These are phyloP conservation scores for Phytophthora fragariaefolia DNA, from an alignment of 352 stramenopile species.

Conservation along the genomic window DNA sequence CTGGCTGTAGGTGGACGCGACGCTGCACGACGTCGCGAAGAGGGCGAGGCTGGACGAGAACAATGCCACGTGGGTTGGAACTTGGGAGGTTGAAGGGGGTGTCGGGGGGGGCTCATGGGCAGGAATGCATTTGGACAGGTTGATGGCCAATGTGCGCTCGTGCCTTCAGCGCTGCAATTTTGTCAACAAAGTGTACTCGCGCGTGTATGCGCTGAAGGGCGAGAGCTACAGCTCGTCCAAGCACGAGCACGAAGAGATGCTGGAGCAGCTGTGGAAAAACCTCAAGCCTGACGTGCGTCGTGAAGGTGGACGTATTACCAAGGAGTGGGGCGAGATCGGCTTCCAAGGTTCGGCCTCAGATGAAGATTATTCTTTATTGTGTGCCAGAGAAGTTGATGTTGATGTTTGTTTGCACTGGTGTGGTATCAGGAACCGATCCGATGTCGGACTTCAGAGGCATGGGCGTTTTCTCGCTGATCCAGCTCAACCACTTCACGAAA, in stretches of 20 bases:
- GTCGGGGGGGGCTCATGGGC: neutral
- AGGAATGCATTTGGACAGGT: slow-evolving; percentile 34
- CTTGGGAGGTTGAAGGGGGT: neutral
- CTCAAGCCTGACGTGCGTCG: slow-evolving; percentile 84
- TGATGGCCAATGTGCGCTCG: slow-evolving; percentile 69
- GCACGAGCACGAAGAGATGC: slow-evolving; percentile 70
- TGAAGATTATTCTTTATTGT: no score
- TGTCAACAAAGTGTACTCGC: slow-evolving; percentile 77
- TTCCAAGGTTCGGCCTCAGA: slow-evolving; percentile 80
- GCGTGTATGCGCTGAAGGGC: slow-evolving; percentile 60
- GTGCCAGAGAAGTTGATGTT: neutral
- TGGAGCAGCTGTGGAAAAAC: slow-evolving; percentile 84
- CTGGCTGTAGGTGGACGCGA: slow-evolving; percentile 56
- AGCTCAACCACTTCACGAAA: slow-evolving; percentile 80
- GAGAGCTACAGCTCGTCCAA: slow-evolving; percentile 75
- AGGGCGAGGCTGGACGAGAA: slow-evolving; percentile 55
- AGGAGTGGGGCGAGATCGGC: slow-evolving; percentile 89
- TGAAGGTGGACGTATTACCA: slow-evolving; percentile 78
- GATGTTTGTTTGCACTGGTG: no score
- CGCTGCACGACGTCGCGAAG: slow-evolving; percentile 62
- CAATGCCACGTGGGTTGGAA: slow-evolving; percentile 48
- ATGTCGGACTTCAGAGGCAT: slow-evolving; percentile 90
- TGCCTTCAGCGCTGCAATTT: slow-evolving; percentile 78
- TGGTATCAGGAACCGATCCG: slow-evolving; percentile 83
- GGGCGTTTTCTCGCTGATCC: slow-evolving; percentile 77